Evolutionary conservation across 2,329 filamentous ascomycete genomes (phyloP).

Genomic region (Neoscytalidium dimidiatum): DNA sequence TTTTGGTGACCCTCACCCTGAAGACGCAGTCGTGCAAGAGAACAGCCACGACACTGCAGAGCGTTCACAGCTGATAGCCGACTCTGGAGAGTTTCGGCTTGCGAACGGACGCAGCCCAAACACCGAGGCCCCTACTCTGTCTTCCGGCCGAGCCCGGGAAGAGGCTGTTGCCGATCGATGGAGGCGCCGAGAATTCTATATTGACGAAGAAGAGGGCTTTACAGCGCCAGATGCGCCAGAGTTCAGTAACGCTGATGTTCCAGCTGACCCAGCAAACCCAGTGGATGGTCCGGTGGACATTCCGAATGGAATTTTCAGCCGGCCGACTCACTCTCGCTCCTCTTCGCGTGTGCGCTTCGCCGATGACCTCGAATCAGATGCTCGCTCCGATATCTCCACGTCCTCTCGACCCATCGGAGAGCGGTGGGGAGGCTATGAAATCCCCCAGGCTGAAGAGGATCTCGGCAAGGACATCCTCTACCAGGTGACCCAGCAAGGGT

Average conservation of each 20-base stretch:
- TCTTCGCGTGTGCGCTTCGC: conserved; percentile 79
- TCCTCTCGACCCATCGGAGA: conserved; percentile 69
- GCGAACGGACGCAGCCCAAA: not conserved
- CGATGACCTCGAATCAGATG: conserved; percentile 71
- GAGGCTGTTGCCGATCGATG: conserved; percentile 65
- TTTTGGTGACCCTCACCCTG: conserved; percentile 31
- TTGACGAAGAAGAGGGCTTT: conserved; percentile 81
- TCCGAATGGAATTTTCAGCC: not conserved
- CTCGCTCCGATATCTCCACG: conserved; percentile 69
- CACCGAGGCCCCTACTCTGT: not conserved
- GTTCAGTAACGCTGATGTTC: not conserved
- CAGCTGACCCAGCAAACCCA: not conserved
- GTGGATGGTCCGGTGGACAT: conserved; percentile 48
- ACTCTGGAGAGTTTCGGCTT: conserved; percentile 46
- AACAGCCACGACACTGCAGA: conserved; percentile 28
- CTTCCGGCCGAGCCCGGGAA: conserved; percentile 8
- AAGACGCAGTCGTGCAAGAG: conserved; percentile 27
- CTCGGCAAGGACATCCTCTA: conserved; percentile 87
- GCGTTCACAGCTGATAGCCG: conserved; percentile 25
- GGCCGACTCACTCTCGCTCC: conserved; percentile 58
- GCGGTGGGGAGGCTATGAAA: conserved; percentile 75
- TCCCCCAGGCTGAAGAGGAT: conserved; percentile 78
- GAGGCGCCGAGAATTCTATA: conserved; percentile 76
- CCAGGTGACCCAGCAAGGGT: conserved; percentile 85
- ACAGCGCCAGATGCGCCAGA: not conserved